Evolutionary conservation across 2,329 filamentous ascomycete genomes (phyloP).

Genomic region (Arthrinium phaeospermum): DNA sequence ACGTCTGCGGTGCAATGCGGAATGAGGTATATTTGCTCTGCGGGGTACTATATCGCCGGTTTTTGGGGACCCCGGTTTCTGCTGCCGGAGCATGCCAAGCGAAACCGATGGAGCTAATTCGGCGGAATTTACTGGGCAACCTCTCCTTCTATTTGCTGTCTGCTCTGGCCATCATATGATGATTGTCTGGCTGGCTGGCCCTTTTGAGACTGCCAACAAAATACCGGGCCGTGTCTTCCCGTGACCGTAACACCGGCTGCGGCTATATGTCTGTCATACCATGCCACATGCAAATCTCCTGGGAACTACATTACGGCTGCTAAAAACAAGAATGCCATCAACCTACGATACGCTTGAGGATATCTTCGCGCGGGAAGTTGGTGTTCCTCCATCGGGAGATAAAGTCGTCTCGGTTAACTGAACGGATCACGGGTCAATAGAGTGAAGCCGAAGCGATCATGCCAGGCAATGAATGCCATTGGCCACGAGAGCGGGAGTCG

Average conservation of each 20-base stretch:
- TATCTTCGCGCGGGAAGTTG: slow-evolving; percentile 60
- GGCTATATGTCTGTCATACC: slow-evolving; percentile 5
- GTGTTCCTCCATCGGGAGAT: slow-evolving; percentile 77
- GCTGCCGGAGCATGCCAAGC: slow-evolving; percentile 13
- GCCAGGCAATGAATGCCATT: slow-evolving; percentile 22
- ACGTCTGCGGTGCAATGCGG: not conserved
- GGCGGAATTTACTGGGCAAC: slow-evolving; percentile 20
- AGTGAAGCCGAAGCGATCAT: not conserved
- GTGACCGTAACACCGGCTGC: not conserved
- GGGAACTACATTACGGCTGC: not conserved
- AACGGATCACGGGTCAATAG: not conserved
- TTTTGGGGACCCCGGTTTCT: slow-evolving; percentile 20
- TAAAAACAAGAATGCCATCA: slow-evolving; percentile 23
- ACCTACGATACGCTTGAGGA: slow-evolving; percentile 44
- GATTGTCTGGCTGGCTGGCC: not conserved
- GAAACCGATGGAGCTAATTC: slow-evolving; percentile 18
- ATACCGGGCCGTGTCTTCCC: not conserved
- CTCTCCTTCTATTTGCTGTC: not conserved
- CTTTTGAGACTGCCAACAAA: not conserved
- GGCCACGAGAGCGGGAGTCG: slow-evolving; percentile 17
- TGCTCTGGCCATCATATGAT: not conserved
- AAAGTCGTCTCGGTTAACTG: slow-evolving; percentile 82
- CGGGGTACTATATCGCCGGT: slow-evolving; percentile 10
- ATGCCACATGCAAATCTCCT: not conserved
- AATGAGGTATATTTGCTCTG: slow-evolving; percentile 9